Base-by-base conservation (phyloP, 345 rosid species). In the Eucalyptus camaldulensis region DNA sequence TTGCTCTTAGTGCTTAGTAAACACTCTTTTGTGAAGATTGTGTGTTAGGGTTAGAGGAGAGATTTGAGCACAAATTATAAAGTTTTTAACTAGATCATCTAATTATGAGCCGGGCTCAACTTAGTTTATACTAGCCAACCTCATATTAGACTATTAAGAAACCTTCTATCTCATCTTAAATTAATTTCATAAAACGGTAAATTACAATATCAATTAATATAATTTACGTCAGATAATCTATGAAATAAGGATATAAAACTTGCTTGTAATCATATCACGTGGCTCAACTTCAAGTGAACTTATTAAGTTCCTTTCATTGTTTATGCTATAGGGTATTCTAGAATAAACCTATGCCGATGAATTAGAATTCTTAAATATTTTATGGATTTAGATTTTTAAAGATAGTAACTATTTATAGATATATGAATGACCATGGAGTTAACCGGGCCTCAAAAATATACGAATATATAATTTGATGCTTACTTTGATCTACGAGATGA, bases 61-160 rank as follows among this genome's bases (percentile, higher is more conserved):
- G 8, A 51, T 0, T 51, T 51, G 21, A 51, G 8, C 54, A 51
- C 21, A 2, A 50, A 6, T 14, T 50, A 50, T 50, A 50, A 0
- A 6, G 0, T 14, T 14, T 50, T 1, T 50, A 50, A 14, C 1
- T 50, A 50, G 19, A 2, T 7, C 19, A 13, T 49, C 7, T 49
- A 19, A 6, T 15, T 50, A 6, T 8, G 4, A 1, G 21, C 4
- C 8, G 1, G 0, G 8, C 21, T 51, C 8, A 51, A 51, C 21
- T 16, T 6, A 51, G 0, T 0, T 1, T 0, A 51, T 51, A 51
- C 8, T 51, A 51, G 8, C 4, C 0, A 51, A 51, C 21, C 21
- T 51, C 21, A 6, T 15, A 50, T 51, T 51, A 51, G 4, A 51
- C 1, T 51, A 50, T 51, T 51, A 51, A 50, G 3, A 50, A 15